phyloP scores from a whole-genome alignment of 2,329 filamentous ascomycete genomes.

The Hypoxylon sp. region DNA sequence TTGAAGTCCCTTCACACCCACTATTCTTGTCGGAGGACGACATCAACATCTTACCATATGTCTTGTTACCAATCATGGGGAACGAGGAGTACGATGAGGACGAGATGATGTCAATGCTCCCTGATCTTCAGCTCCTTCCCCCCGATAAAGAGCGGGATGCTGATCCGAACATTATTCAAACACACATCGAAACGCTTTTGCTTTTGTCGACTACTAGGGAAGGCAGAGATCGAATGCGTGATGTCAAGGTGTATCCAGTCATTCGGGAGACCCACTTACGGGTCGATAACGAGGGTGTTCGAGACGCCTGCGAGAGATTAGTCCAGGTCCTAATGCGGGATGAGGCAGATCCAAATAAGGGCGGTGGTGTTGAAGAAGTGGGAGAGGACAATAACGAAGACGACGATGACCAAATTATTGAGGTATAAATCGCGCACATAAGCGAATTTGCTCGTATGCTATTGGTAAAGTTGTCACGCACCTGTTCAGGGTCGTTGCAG shows the following conservation, averaged over 20 bases:
- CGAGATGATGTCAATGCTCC: conserved; percentile 87
- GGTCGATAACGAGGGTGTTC: conserved; percentile 83
- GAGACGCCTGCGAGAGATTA: conserved; percentile 87
- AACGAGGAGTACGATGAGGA: conserved; percentile 90
- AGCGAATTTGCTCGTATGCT: conserved; percentile 10
- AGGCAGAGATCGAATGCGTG: conserved; percentile 80
- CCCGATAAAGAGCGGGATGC: conserved; percentile 89
- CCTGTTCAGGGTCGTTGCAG: conserved; percentile 4
- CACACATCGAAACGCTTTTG: conserved; percentile 89
- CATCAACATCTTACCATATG: conserved; percentile 87
- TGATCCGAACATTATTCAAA: conserved; percentile 82
- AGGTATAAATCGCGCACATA: conserved; percentile 60
- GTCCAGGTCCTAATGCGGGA: conserved; percentile 91
- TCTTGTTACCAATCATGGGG: conserved; percentile 89
- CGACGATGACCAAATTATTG: conserved; percentile 68
- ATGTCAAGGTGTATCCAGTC: conserved; percentile 88
- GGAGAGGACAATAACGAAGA: conserved; percentile 64
- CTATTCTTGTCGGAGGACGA: conserved; percentile 78
- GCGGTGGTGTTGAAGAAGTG: conserved; percentile 59
- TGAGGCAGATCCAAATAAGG: conserved; percentile 68
- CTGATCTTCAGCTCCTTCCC: conserved; percentile 89
- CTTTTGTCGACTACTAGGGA: conserved; percentile 83
- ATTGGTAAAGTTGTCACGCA: conserved; percentile 28
- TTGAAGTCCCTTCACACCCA: conserved; percentile 81
- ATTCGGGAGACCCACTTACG: conserved; percentile 87